Evolutionary conservation across 163 green algal species (phyloP).

Genomic region (Chlorella variabilis): DNA sequence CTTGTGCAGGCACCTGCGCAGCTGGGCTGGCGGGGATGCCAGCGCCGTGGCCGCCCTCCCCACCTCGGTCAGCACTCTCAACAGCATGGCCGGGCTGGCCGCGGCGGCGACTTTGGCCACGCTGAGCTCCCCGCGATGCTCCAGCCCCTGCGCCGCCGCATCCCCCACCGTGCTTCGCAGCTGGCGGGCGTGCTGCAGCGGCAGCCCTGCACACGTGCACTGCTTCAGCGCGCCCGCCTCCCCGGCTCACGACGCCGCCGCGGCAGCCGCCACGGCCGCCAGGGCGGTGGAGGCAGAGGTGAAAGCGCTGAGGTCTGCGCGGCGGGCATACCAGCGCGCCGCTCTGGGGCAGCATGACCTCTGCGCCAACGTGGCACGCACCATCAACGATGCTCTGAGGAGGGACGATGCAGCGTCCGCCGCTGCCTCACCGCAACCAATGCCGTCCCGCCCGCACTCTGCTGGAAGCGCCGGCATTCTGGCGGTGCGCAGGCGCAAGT

Average conservation of each 20-base stretch:
- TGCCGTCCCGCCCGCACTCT: background rate
- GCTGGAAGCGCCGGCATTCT: background rate
- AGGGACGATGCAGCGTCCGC: background rate
- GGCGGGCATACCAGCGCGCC: constrained; percentile 19
- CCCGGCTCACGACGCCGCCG: background rate
- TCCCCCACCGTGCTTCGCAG: background rate
- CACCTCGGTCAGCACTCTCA: background rate
- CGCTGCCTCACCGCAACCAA: background rate
- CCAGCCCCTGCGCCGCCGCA: background rate
- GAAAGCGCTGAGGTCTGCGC: background rate
- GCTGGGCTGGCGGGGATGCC: background rate
- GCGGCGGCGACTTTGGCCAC: background rate
- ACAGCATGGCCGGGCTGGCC: background rate
- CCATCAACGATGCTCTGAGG: constrained; percentile 11
- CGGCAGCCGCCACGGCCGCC: background rate
- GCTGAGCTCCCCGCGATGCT: background rate
- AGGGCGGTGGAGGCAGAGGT: constrained; percentile 17
- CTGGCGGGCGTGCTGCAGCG: background rate
- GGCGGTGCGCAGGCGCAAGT: background rate
- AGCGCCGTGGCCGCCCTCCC: background rate
- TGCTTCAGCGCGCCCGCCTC: constrained; percentile 8
- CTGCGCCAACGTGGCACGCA: background rate
- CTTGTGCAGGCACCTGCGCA: constrained; percentile 27
- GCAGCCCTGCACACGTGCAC: background rate
- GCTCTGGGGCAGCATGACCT: constrained; percentile 3